phyloP scores from a whole-genome alignment of 129 eudicot species.

The Escallonia herrerae region DNA sequence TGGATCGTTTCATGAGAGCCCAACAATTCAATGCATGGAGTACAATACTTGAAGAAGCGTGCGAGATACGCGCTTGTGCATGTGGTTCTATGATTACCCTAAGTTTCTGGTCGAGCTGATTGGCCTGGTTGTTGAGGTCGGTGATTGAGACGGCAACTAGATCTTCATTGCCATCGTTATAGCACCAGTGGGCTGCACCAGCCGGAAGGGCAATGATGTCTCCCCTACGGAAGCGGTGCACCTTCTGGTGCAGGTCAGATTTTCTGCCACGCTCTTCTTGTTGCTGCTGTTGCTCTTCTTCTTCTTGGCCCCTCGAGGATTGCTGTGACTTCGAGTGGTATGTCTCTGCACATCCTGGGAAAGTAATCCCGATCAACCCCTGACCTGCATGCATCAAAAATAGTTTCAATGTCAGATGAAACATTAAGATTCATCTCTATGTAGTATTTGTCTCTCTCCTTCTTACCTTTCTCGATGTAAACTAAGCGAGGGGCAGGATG shows the following conservation, averaged over 20 bases:
- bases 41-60: too few relatives aligned
- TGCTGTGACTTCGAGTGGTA: conserved; percentile 26
- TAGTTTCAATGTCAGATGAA: too few relatives aligned
- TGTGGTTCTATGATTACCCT: conserved; percentile 26
- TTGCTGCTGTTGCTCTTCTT: conserved; percentile 8
- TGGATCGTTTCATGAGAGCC: too few relatives aligned
- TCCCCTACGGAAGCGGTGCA: conserved; percentile 55
- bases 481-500: conserved; percentile 61
- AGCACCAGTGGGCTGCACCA: conserved; percentile 71
- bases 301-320: conserved; percentile 12
- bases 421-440: background rate
- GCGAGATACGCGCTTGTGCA: too few relatives aligned
- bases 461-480: conserved; percentile 55
- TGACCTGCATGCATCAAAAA: conserved; percentile 33
- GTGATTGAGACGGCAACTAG: conserved; percentile 42
- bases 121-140: conserved; percentile 68
- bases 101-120: conserved; percentile 64
- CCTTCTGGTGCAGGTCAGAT: conserved; percentile 58
- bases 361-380: conserved; percentile 41
- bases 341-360: conserved; percentile 83
- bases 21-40: too few relatives aligned
- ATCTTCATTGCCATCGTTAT: conserved; percentile 57
- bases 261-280: conserved; percentile 17
- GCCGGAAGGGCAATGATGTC: conserved; percentile 67
- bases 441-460: background rate